Evolutionary conservation across 176 grass and related monocot species (phyloP).

Genomic region (Musa troglodytarum): DNA sequence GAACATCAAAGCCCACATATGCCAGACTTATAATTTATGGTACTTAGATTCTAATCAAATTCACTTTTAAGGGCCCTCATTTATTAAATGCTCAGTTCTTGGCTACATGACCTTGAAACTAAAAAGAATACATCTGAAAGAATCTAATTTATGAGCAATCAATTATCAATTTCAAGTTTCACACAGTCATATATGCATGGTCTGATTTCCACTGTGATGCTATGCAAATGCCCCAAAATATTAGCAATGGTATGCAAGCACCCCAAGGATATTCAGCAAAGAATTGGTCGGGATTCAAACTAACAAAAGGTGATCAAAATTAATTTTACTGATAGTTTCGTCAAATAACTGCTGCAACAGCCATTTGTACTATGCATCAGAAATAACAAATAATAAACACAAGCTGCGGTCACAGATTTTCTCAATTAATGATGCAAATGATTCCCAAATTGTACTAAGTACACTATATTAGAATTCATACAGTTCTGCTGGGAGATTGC

Average conservation of each 20-base stretch:
- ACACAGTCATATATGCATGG: not conserved
- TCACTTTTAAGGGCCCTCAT: not conserved
- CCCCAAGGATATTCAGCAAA: not conserved
- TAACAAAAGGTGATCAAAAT: not conserved
- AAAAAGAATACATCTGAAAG: not conserved
- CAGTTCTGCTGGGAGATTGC: conserved; percentile 73
- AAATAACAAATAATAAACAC: too few species aligned
- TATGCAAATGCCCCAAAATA: not conserved
- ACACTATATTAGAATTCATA: conserved; percentile 35
- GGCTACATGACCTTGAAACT: not conserved
- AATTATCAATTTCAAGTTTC: too few species aligned
- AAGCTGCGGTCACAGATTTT: not conserved
- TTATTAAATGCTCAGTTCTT: too few species aligned
- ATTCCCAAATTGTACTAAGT: not conserved
- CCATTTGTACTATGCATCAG: not conserved
- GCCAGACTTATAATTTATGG: not conserved
- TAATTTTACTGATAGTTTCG: not conserved
- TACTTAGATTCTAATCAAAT: not conserved
- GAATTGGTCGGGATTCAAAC: not conserved
- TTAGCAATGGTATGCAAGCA: too few species aligned
- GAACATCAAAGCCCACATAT: too few species aligned
- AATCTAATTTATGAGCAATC: too few species aligned
- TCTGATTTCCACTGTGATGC: not conserved
- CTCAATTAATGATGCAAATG: conserved; percentile 1
- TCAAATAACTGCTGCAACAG: not conserved